A percentile compares a stretch with the other conserved stretches of the same genome.
These are phyloP conservation scores for Dictyostelium discoideum DNA, from an alignment of 78 protist species.

Conservation along the genomic window dicty_2.7 NC_007091.3:3563001-3563500, in stretches of 20 bases:
- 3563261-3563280: slow-evolving; percentile 98
- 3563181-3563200: slow-evolving; percentile 99
- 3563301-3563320: slow-evolving; percentile 94
- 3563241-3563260: slow-evolving; percentile 99
- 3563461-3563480: slow-evolving; percentile 96
- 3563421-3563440: slow-evolving; percentile 99
- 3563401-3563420: slow-evolving; percentile 99
- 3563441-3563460: slow-evolving; percentile 99
- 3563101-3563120: slow-evolving; percentile 97
- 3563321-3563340: slow-evolving; percentile 99
- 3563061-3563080: slow-evolving; percentile 94
- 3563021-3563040: slow-evolving; percentile 99
- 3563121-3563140: slow-evolving; percentile 99
- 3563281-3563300: slow-evolving; percentile 99
- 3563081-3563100: slow-evolving; percentile 98
- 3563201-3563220: slow-evolving; percentile 98
- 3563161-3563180: slow-evolving; percentile 99
- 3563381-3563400: slow-evolving; percentile 99
- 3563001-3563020: slow-evolving; percentile 98
- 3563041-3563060: slow-evolving; percentile 99
- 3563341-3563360: slow-evolving; percentile 99
- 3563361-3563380: slow-evolving; percentile 98
- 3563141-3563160: slow-evolving; percentile 98
- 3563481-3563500: neutral
- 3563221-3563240: slow-evolving; percentile 98